phyloP scores from a whole-genome alignment of 1,284 basidiomycete genomes.

The Heliocybe sulcata region DNA sequence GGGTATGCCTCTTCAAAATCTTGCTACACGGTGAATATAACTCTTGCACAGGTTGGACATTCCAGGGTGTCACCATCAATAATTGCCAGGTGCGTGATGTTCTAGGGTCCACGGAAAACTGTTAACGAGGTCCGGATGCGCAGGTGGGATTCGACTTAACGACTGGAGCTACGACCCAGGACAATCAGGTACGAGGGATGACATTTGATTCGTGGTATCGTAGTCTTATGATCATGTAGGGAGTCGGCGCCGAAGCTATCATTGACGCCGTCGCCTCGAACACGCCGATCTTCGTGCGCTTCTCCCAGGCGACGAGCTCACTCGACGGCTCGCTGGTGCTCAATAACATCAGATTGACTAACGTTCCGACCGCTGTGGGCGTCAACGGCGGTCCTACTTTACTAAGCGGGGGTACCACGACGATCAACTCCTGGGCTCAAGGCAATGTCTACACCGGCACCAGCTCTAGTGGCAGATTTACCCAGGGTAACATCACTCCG shows the following conservation, averaged over 20 bases:
- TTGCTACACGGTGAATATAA: neutral
- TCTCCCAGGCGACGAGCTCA: conserved; percentile 20
- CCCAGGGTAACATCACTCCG: conserved; percentile 38
- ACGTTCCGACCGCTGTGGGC: conserved; percentile 45
- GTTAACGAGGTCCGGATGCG: neutral
- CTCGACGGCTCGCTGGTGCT: conserved; percentile 49
- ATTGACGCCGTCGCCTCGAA: conserved; percentile 53
- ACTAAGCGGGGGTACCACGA: conserved; percentile 35
- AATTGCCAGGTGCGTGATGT: conserved; percentile 33
- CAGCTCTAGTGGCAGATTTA: conserved; percentile 32
- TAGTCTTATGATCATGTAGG: conserved; percentile 16
- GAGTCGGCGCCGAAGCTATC: conserved; percentile 48
- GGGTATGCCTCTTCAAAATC: conserved; percentile 27
- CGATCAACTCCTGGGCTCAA: conserved; percentile 64
- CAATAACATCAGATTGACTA: conserved; percentile 47
- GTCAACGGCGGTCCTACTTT: conserved; percentile 42
- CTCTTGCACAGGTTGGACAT: conserved; percentile 42
- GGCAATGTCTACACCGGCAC: conserved; percentile 59
- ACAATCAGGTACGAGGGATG: conserved; percentile 1
- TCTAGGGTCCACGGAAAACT: neutral
- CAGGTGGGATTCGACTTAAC: conserved; percentile 37
- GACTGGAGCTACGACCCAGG: conserved; percentile 26
- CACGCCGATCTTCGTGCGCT: conserved; percentile 29
- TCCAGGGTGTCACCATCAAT: conserved; percentile 54
- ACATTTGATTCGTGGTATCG: neutral